phyloP scores from a whole-genome alignment of 2,329 filamentous ascomycete genomes.

The Colletotrichum orchidophilum region DNA sequence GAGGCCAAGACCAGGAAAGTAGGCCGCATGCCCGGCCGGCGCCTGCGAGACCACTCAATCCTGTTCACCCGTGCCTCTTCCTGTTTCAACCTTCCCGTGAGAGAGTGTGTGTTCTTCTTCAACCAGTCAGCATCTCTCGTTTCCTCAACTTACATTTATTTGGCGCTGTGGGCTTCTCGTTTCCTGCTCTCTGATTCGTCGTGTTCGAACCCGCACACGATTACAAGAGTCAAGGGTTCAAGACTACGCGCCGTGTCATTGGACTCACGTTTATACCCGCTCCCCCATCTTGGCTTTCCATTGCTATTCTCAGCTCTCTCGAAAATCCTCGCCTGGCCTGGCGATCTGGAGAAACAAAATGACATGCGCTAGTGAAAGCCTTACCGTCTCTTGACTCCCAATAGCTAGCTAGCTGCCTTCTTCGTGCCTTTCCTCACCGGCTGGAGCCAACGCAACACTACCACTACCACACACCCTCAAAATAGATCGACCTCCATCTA shows the following conservation, averaged over 20 bases:
- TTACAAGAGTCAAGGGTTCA: not conserved
- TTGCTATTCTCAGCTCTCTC: slow-evolving; percentile 19
- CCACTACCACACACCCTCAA: slow-evolving; percentile 5
- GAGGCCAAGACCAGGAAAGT: not conserved
- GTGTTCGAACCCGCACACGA: not conserved
- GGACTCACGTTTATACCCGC: slow-evolving; percentile 7
- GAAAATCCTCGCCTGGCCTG: not conserved
- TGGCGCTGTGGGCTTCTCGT: slow-evolving; percentile 21
- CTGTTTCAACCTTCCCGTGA: slow-evolving; percentile 14
- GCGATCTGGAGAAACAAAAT: slow-evolving; percentile 15
- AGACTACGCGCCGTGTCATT: slow-evolving; percentile 5
- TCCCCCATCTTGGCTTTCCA: slow-evolving; percentile 6
- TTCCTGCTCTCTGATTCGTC: not conserved
- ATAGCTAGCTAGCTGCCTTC: not conserved
- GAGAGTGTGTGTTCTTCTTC: not conserved
- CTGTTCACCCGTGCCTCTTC: not conserved
- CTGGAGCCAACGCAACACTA: not conserved
- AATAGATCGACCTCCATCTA: slow-evolving; percentile 13
- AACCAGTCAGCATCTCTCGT: slow-evolving; percentile 1
- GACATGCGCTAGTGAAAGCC: not conserved
- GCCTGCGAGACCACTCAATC: slow-evolving; percentile 32
- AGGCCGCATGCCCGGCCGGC: slow-evolving; percentile 26
- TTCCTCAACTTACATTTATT: slow-evolving; percentile 5
- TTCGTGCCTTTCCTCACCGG: not conserved
- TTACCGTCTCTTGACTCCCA: not conserved